Percentiles rank a stretch among this genome's conserved stretches.
Evolutionary conservation across 805 yeast species (phyloP).

Genomic region (Candida insectorum): DNA sequence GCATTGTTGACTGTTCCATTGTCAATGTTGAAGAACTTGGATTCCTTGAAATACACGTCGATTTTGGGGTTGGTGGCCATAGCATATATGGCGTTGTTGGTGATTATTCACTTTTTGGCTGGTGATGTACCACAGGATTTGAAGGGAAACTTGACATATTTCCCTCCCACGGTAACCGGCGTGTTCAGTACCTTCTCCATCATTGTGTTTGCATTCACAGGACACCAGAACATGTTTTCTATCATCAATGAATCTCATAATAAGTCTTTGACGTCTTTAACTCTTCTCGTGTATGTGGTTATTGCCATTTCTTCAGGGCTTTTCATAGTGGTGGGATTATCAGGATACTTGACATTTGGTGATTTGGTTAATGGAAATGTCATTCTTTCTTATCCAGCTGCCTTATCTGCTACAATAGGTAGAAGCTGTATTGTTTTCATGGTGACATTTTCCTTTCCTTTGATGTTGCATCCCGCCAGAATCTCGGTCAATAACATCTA

Average conservation of each 20-base stretch:
- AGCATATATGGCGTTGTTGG: conserved; percentile 69
- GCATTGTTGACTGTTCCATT: conserved; percentile 50
- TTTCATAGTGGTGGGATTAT: conserved; percentile 69
- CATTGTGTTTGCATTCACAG: conserved; percentile 90
- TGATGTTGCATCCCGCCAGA: conserved; percentile 79
- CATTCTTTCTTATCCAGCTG: conserved; percentile 59
- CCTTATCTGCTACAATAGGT: conserved; percentile 50
- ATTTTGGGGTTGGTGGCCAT: conserved; percentile 79
- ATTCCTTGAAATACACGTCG: conserved; percentile 83
- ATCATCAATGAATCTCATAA: conserved; percentile 76
- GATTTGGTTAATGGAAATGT: conserved; percentile 61
- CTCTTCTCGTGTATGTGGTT: conserved; percentile 45
- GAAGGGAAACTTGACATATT: conserved; percentile 26
- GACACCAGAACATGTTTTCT: conserved; percentile 93
- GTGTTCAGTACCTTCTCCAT: conserved; percentile 77
- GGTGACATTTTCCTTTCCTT: conserved; percentile 73
- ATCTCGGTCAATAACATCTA: conserved; percentile 59
- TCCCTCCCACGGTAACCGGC: conserved; percentile 42
- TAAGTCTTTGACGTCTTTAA: conserved; percentile 40
- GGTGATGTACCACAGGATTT: conserved; percentile 46
- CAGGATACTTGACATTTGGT: conserved; percentile 87
- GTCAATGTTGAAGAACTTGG: conserved; percentile 70
- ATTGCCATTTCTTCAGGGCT: conserved; percentile 58
- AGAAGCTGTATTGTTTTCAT: conserved; percentile 61
- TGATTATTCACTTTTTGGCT: conserved; percentile 62